A percentile compares a stretch with the other conserved stretches of the same genome.
Conservation (phyloP, 768 basidiomycete genomes). For the Phanerochaete sordida region DNA sequence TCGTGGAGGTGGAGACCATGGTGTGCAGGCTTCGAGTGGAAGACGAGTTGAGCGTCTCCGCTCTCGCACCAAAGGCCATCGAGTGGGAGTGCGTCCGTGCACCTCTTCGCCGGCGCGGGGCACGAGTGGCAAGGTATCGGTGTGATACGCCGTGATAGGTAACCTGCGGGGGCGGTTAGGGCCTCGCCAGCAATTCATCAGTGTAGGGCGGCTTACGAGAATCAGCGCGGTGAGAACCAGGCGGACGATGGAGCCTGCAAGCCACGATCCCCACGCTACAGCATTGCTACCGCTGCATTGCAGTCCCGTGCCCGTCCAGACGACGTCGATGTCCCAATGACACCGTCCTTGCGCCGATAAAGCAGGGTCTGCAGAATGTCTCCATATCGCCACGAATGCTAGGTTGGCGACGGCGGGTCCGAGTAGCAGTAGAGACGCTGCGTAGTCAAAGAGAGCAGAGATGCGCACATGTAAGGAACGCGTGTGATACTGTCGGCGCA, state of each 20-base stretch:
- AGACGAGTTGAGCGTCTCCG: not conserved
- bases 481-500: constrained; percentile 22
- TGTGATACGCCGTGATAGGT: constrained; percentile 23
- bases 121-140: constrained; percentile 22
- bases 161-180: constrained; percentile 13
- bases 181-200: not conserved
- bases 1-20: constrained; percentile 14
- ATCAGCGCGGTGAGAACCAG: constrained; percentile 48
- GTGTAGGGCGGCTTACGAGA: constrained; percentile 39
- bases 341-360: constrained; percentile 45
- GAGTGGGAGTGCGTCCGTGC: constrained; percentile 17
- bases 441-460: constrained; percentile 34
- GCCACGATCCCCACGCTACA: constrained; percentile 51
- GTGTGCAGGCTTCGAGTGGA: constrained; percentile 15
- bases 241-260: constrained; percentile 49
- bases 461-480: constrained; percentile 28
- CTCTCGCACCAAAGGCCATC: constrained; percentile 5
- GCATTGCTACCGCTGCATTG: constrained; percentile 24
- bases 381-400: constrained; percentile 52
- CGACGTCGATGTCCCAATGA: constrained; percentile 58
- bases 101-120: constrained; percentile 18
- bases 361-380: constrained; percentile 32
- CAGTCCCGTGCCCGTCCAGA: constrained; percentile 49
- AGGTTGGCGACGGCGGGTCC: constrained; percentile 54
- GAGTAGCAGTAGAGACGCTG: constrained; percentile 46